Evolutionary conservation across 73 alveolate species (phyloP), one percentile per base, ranked within the genome.

Genomic region (Paramecium bursaria): DNA sequence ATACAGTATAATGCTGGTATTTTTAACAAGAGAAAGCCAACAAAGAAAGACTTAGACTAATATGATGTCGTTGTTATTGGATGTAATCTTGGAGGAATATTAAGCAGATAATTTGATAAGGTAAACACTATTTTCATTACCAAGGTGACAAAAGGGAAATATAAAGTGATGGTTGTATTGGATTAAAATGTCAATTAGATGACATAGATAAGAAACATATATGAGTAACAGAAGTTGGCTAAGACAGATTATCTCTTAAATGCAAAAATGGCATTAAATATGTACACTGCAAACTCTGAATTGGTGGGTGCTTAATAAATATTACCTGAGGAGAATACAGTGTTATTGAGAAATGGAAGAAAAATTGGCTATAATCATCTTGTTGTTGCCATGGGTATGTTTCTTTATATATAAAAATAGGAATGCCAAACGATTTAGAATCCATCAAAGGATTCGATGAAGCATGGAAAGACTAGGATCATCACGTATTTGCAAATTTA

Each of bases 341-440:
- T 92, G n/a, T 50, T 51, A 55, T 88, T 92, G 79, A 42, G 91
- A 51, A 90, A 86, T 48, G 97, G 97, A 51, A 73, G 90, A 73
- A 92, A 90, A 75, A 90, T 90, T 80, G 91, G 95, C 67, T 92
- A 92, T 75, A 92, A 92, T 80, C 88, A 93, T 15, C 73, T 92
- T 33, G 95, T 92, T 22, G 80, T 86, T n/a, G 92, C 94, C 23
- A 88, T 92, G 53, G 95, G 95, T 51, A 53, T 31, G 9, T 17
- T 14, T 13, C 10, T 67, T 1, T 39, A 39, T 47, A n/a, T 27
- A 21, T 7, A 35, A 39, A 30, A 14, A 26, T 35, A 67, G 92
- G 92, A 31, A 85, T 86, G 57, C 73, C 86, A 76, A 93, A 89
- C 76, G 60, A 50, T 26, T 85, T 79, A 31, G 86, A 74, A 19